Evolutionary conservation across 2,329 filamentous ascomycete species (phyloP).

Genomic region (Fusarium ramigenum): DNA sequence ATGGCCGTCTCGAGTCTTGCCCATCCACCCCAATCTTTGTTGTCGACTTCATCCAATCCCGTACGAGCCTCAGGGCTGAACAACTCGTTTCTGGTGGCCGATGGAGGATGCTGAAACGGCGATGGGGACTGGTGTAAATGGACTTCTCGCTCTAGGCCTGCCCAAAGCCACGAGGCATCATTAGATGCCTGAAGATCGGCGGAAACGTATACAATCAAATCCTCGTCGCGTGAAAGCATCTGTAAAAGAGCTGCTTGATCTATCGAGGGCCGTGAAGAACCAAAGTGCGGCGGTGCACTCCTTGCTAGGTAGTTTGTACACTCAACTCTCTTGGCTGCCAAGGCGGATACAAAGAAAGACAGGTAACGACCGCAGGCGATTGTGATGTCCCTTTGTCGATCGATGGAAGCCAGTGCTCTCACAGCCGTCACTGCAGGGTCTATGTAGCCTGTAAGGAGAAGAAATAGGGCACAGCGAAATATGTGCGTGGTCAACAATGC

Average conservation of each 20-base stretch:
- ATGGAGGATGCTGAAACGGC: slow-evolving; percentile 19
- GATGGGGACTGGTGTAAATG: slow-evolving; percentile 42
- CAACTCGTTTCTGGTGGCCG: slow-evolving; percentile 49
- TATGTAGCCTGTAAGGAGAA: slow-evolving; percentile 79
- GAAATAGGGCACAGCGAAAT: slow-evolving; percentile 85
- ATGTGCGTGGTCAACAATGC: slow-evolving; percentile 83
- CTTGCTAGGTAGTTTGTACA: slow-evolving; percentile 52
- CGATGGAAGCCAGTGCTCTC: slow-evolving; percentile 75
- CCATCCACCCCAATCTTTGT: slow-evolving; percentile 83
- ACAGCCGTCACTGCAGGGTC: slow-evolving; percentile 78
- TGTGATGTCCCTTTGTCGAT: slow-evolving; percentile 76
- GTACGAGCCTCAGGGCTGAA: slow-evolving; percentile 60
- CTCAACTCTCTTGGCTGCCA: slow-evolving; percentile 66
- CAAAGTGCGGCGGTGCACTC: slow-evolving; percentile 46
- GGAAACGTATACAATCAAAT: slow-evolving; percentile 86
- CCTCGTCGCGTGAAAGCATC: slow-evolving; percentile 72
- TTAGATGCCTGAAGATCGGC: slow-evolving; percentile 85
- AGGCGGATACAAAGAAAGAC: slow-evolving; percentile 77
- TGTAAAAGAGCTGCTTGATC: slow-evolving; percentile 47
- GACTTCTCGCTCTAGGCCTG: slow-evolving; percentile 63
- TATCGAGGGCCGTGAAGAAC: slow-evolving; percentile 43
- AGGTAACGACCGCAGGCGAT: slow-evolving; percentile 83
- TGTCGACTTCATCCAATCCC: slow-evolving; percentile 65
- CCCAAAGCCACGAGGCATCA: slow-evolving; percentile 87
- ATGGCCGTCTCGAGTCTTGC: slow-evolving; percentile 69